Percentiles rank a stretch among this genome's conserved stretches.
These are phyloP conservation scores for Schrenkiella parvula DNA, from an alignment of 345 rosid species.

Conservation along the genomic window DNA sequence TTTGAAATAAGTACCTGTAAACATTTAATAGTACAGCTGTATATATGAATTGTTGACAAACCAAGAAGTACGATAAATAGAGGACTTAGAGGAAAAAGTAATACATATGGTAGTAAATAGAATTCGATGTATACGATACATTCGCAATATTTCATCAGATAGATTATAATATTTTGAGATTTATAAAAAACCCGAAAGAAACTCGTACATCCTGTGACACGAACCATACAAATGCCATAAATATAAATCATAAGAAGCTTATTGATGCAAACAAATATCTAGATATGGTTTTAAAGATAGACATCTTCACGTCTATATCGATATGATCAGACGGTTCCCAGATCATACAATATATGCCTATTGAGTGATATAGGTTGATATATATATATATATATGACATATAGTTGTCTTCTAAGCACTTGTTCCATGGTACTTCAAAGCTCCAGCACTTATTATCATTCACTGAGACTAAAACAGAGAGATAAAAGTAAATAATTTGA, in stretches of 20 bases:
- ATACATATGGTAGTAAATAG: no score
- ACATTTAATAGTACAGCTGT: no score
- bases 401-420: slow-evolving; percentile 7
- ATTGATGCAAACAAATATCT: background rate
- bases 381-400: background rate
- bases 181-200: background rate
- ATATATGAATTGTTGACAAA: no score
- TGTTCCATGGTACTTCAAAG: slow-evolving; percentile 7
- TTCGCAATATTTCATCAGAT: background rate
- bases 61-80: no score
- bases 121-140: background rate
- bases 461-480: background rate
- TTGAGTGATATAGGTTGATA: background rate
- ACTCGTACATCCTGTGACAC: background rate
- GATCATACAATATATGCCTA: slow-evolving; percentile 4
- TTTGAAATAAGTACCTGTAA: no score
- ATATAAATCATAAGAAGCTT: background rate
- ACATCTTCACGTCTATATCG: background rate
- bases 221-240: background rate
- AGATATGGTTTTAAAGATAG: slow-evolving; percentile 3
- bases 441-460: slow-evolving; percentile 17
- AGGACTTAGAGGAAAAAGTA: no score
- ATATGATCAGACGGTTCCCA: slow-evolving; percentile 1
- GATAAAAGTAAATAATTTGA: background rate
- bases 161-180: background rate